These are phyloP conservation scores for Pleurozium schreberi DNA, from an alignment of 225 moss, liverwort and hornwort genomes.

Conservation along the genomic window DNA sequence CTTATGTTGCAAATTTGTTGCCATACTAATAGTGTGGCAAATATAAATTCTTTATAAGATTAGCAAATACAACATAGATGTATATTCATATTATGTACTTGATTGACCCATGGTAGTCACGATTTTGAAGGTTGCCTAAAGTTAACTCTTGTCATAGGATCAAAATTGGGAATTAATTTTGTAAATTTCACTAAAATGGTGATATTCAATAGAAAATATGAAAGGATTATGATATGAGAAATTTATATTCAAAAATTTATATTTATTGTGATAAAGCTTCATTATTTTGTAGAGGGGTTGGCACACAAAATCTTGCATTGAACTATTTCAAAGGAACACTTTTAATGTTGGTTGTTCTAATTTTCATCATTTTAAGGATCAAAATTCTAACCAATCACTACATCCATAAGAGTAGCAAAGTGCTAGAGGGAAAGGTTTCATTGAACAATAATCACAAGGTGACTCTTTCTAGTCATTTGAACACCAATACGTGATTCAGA, in stretches of 20 bases:
- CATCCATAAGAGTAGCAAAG: not conserved
- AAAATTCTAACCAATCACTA: not conserved
- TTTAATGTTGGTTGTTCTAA: no score
- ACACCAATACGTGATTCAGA: no score
- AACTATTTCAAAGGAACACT: not conserved
- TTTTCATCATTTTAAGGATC: no score
- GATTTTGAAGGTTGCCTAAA: fast-evolving
- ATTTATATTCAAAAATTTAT: no score
- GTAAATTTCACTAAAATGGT: not conserved
- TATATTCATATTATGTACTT: not conserved
- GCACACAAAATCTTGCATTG: no score
- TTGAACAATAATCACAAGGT: not conserved
- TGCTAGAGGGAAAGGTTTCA: not conserved
- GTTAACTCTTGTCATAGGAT: no score
- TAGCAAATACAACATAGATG: not conserved
- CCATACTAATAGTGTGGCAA: not conserved
- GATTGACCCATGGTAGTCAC: fast-evolving
- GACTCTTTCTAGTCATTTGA: no score
- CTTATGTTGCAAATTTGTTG: not conserved
- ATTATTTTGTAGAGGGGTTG: no score
- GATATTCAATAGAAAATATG: not conserved
- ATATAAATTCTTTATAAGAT: not conserved
- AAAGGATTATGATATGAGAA: no score
- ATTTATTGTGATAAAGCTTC: no score
- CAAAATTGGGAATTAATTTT: not conserved